Conservation (phyloP, 1,139 yeast genomes). For the Candida glucosophila region DNA sequence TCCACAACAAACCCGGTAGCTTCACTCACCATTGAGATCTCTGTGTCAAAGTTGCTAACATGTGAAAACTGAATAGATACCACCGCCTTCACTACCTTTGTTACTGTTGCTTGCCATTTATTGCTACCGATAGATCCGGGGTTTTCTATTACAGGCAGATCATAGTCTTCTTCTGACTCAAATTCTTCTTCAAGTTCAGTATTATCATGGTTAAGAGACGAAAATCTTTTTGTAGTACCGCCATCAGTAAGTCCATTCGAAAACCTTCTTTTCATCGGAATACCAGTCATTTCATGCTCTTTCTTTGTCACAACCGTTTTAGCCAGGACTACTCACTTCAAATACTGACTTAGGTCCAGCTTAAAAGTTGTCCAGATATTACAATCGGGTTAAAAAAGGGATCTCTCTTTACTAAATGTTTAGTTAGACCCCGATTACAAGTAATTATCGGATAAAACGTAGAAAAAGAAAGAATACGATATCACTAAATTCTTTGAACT, state of each 20-base stretch:
- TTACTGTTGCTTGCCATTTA: conserved; percentile 74
- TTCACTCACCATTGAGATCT: conserved; percentile 71
- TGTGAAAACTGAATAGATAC: conserved; percentile 87
- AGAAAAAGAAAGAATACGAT: too few species aligned
- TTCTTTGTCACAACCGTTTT: background rate
- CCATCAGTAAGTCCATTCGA: conserved; percentile 6
- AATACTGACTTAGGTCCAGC: too few species aligned
- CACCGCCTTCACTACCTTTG: conserved; percentile 74
- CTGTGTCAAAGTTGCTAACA: conserved; percentile 83
- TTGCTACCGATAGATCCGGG: conserved; percentile 8
- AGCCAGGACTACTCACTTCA: too few species aligned
- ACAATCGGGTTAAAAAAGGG: too few species aligned
- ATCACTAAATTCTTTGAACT: too few species aligned
- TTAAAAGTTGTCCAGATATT: too few species aligned
- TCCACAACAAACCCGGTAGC: conserved; percentile 97
- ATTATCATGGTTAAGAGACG: too few species aligned
- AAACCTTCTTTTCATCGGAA: conserved; percentile 10
- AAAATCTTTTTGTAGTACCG: too few species aligned
- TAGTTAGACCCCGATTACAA: too few species aligned
- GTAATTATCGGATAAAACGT: too few species aligned
- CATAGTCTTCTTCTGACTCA: conserved; percentile 8
- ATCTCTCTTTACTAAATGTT: too few species aligned
- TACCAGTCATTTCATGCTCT: conserved; percentile 5
- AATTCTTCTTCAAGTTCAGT: conserved; percentile 7
- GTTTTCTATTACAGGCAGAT: conserved; percentile 9